Conservation (phyloP, 179 eudicot species). For the Pouteria campechiana region DNA sequence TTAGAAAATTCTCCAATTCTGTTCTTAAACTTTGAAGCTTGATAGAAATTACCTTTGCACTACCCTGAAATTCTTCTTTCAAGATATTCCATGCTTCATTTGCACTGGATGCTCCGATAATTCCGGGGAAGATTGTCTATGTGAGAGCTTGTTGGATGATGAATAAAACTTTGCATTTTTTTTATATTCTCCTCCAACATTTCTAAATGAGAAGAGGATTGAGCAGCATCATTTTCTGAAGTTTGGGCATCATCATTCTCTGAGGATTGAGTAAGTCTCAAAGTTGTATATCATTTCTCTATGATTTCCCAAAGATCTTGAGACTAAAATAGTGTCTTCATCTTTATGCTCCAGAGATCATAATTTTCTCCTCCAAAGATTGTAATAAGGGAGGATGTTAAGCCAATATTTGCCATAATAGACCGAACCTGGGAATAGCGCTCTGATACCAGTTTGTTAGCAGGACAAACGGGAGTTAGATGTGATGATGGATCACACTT, state of each 20-base stretch:
- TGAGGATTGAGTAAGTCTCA: too few relatives aligned
- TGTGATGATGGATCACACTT: too few relatives aligned
- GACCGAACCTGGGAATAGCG: too few relatives aligned
- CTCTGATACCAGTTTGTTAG: too few relatives aligned
- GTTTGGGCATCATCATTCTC: too few relatives aligned
- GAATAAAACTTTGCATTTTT: background rate
- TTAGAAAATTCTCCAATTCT: conserved; percentile 1
- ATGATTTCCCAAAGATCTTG: conserved; percentile 2
- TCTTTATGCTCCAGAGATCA: conserved; percentile 1
- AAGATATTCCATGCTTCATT: conserved; percentile 1
- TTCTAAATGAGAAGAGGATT: background rate
- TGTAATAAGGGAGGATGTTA: too few relatives aligned
- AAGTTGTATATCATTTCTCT: background rate
- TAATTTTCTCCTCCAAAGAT: too few relatives aligned
- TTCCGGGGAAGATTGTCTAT: background rate
- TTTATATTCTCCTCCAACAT: background rate
- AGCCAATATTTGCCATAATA: too few relatives aligned
- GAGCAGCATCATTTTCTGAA: too few relatives aligned
- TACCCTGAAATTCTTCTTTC: background rate
- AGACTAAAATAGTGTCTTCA: background rate
- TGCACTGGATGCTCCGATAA: background rate
- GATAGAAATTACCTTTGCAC: background rate
- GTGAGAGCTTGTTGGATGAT: too few relatives aligned
- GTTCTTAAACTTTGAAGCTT: background rate
- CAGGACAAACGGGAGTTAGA: too few relatives aligned